A percentile compares a stretch with the other conserved stretches of the same genome.
Conservation (phyloP, 2,329 filamentous ascomycete species). For the Calonectria pauciramosa region DNA sequence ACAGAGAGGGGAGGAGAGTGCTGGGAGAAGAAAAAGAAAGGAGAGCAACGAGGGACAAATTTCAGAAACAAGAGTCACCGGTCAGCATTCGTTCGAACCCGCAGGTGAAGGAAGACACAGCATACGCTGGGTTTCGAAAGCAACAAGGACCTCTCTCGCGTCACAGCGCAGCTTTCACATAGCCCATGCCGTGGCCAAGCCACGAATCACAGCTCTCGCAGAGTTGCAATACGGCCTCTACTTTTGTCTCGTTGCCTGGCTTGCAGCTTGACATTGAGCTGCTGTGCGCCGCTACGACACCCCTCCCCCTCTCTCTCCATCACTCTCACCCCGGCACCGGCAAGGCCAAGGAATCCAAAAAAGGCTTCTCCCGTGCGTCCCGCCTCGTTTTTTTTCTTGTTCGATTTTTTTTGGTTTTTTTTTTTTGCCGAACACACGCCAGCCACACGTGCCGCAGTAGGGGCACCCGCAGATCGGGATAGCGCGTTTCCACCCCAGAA, state of each 20-base stretch:
- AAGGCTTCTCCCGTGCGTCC: slow-evolving; percentile 8
- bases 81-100: neutral
- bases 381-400: neutral
- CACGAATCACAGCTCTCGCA: slow-evolving; percentile 7
- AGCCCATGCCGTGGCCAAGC: neutral
- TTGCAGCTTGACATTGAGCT: slow-evolving; percentile 14
- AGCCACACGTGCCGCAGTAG: neutral
- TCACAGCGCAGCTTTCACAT: neutral
- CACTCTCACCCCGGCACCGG: slow-evolving; percentile 6
- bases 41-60: neutral
- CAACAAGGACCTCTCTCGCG: neutral
- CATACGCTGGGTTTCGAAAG: neutral
- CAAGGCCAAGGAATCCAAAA: slow-evolving; percentile 17
- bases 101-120: neutral
- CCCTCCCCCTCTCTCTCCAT: neutral
- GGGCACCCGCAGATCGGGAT: neutral
- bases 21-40: neutral
- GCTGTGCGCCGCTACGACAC: neutral
- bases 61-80: neutral
- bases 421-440: neutral
- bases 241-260: neutral
- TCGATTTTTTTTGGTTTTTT: neutral
- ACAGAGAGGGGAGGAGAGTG: neutral
- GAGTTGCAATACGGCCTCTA: slow-evolving; percentile 4
- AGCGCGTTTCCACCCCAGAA: slow-evolving; percentile 1